Base-by-base conservation (phyloP, 306 rosid species). In the Mimosa pudica region DNA sequence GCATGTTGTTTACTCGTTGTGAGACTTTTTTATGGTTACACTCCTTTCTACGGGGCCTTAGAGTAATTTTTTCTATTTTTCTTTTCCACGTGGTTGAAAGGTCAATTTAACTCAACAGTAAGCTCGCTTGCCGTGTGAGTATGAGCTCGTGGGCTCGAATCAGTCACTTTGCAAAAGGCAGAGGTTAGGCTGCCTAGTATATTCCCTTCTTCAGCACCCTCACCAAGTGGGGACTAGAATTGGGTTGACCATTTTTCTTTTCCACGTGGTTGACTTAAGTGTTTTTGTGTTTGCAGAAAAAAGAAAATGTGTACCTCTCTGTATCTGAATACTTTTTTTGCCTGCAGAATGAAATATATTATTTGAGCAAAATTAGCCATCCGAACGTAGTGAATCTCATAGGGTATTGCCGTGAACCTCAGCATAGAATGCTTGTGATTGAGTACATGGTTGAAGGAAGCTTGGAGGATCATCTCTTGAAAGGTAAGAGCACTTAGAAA, bases 361-460 rank as follows among this genome's bases (percentile, higher is more conserved):
- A 84, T 64, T 69, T 90, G 61, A 68, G 88, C 78, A 81, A 81
- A 36, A 32, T 89, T 51, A 74, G 73, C 69, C 89, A 89, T 77
- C 90, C 89, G 7, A 88, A 90, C 76, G 84, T 87, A 54, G 95
- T 89, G 83, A 82, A 73, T 73, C 89, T 90, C 45, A 79, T 87
- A 44, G 92, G 92, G 41, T 89, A 64, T 48, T 90, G 91, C 81
- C 49, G 78, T 1, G 90, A 90, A 63, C 86, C 80, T 13, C 78
- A 82, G 33, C 88, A 89, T 17, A 80, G 89, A 72, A 88, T 87
- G 66, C 81, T 89, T 74, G 92, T 89, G 8, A 88, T 84, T 55
- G 91, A 89, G 83, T 85, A 84, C 79, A 83, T 90, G 89, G 75
- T 35, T n/a, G 78, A 79, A 80, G 90, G 95, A 80, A 87, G 86